phyloP scores from a whole-genome alignment of 768 basidiomycete genomes.

The Collybia nuda region DNA sequence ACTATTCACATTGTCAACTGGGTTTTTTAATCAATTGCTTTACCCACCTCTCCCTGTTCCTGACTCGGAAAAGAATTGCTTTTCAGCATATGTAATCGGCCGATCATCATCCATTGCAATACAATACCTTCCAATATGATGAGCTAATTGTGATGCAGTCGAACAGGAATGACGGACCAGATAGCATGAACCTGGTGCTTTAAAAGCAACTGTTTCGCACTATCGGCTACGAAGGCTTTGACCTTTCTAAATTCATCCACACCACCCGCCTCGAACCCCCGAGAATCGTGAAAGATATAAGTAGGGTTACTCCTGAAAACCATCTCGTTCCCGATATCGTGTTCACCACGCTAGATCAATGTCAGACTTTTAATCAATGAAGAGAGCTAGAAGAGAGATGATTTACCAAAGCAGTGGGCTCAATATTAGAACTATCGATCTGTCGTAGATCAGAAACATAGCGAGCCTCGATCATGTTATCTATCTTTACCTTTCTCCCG shows the following conservation, averaged over 20 bases:
- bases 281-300: slow-evolving; percentile 44
- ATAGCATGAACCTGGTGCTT: slow-evolving; percentile 35
- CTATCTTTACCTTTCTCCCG: too few species aligned
- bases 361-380: too few species aligned
- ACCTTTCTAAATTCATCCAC: slow-evolving; percentile 25
- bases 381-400: too few species aligned
- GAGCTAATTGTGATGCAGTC: not conserved
- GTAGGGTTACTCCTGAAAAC: slow-evolving; percentile 26
- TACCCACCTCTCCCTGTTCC: slow-evolving; percentile 20
- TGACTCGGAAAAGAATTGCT: slow-evolving; percentile 26
- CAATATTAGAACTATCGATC: too few species aligned
- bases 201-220: slow-evolving; percentile 12
- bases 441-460: too few species aligned
- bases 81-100: slow-evolving; percentile 24
- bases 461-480: too few species aligned
- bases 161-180: slow-evolving; percentile 22
- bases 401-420: too few species aligned
- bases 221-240: slow-evolving; percentile 25
- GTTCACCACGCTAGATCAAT: slow-evolving; percentile 26
- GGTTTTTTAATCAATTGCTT: not conserved
- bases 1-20: slow-evolving; percentile 19
- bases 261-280: slow-evolving; percentile 36
- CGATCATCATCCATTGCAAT: slow-evolving; percentile 25
- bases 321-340: slow-evolving; percentile 29
- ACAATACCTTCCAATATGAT: slow-evolving; percentile 32